phyloP scores from a whole-genome alignment of 2,329 filamentous ascomycete genomes.

The Thyridium curvatum region DNA sequence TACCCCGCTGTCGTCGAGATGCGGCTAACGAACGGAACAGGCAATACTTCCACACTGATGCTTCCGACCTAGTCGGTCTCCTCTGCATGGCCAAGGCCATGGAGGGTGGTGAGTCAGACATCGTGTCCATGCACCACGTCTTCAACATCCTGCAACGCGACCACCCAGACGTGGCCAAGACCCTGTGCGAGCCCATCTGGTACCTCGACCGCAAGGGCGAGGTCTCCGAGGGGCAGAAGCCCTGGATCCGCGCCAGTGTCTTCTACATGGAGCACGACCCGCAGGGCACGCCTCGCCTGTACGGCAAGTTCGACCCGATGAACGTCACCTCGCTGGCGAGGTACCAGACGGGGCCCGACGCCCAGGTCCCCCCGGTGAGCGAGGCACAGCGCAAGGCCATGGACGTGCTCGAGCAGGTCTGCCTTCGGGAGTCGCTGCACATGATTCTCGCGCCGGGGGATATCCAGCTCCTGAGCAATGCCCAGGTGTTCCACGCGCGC shows the following conservation, averaged over 20 bases:
- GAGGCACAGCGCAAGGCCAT: constrained; percentile 42
- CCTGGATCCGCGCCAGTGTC: constrained; percentile 58
- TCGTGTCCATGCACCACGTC: constrained; percentile 67
- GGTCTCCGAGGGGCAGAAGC: constrained; percentile 62
- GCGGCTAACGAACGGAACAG: no score
- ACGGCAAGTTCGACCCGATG: constrained; percentile 80
- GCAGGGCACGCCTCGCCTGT: constrained; percentile 48
- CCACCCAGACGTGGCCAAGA: constrained; percentile 66
- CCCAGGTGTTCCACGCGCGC: constrained; percentile 67
- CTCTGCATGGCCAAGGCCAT: constrained; percentile 67
- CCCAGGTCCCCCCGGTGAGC: constrained; percentile 62
- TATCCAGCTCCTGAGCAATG: constrained; percentile 73
- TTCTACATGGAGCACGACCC: constrained; percentile 64
- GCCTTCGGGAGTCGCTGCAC: constrained; percentile 60
- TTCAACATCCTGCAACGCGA: constrained; percentile 69
- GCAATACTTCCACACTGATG: constrained; percentile 75
- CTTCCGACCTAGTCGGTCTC: constrained; percentile 70
- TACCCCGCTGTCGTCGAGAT: no score
- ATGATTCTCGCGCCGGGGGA: constrained; percentile 77
- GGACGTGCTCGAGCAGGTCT: constrained; percentile 62
- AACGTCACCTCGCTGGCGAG: constrained; percentile 46
- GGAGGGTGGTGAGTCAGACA: constrained; percentile 74
- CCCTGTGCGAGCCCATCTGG: constrained; percentile 68
- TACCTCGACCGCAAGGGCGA: constrained; percentile 84
- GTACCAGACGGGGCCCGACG: constrained; percentile 64